Base-by-base conservation (phyloP, 2,329 filamentous ascomycete genomes). In the Penicillium capsulatum region DNA sequence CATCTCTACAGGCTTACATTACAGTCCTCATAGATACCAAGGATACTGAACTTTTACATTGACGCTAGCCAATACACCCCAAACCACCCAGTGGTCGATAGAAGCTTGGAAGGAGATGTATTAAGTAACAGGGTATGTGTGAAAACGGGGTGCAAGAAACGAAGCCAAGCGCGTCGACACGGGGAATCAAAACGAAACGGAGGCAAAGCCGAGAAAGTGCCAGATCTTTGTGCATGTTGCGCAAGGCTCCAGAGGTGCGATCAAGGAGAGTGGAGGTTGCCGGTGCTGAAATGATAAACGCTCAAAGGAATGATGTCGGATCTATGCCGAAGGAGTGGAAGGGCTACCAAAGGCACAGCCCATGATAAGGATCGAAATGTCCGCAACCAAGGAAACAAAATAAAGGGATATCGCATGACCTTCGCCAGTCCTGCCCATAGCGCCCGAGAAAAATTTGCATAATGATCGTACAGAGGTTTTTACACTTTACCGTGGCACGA, bases 381-480 rank as follows among this genome's bases (percentile, higher is more conserved):
- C 35, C 15, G 47, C 42, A 54, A 45, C 45, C 47, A 39, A 48
- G 44, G 40, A 48, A 42, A 46, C 15, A 42, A 43, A 44, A 36
- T 22, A 40, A 42, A 44, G 41, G 33, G 34, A 38, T 22, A 49
- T 30, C 42, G 44, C 46, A 52, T 51, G 34, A 46, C 31, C 42
- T 47, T 53, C 51, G 45, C 50, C 43, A 47, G 44, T 46, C 48
- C 50, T 53, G 44, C 48, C 53, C 58, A 53, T 50, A 57, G 54
- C 58, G 60, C 57, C 60, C 46, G 53, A 40, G 36, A 47, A 55
- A 38, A 52, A 54, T 49, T 44, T 59, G 57, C 60, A 54, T 64
- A 43, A 61, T 57, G 57, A 55, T 63, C 60, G 53, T 64, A 61
- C 57, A 61, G 43, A 56, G 31, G 42, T 44, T 47, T 52, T 52